phyloP scores from a whole-genome alignment of 441 rosid genomes.

The Aquilaria agallochum region DNA sequence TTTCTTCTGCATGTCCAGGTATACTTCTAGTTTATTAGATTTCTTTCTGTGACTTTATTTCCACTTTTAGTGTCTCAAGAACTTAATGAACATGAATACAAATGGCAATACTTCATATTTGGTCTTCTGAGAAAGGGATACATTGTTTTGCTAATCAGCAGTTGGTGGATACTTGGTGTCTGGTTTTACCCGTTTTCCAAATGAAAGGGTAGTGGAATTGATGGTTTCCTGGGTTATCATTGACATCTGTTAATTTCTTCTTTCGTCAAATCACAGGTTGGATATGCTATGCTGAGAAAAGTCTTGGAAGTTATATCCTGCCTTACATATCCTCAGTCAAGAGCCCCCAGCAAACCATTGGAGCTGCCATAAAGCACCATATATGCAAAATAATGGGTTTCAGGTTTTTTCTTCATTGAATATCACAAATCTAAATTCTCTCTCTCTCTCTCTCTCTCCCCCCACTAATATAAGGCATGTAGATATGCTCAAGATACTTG shows the following conservation, averaged over 20 bases:
- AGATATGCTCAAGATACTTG: conserved; percentile 7
- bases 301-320: conserved; percentile 78
- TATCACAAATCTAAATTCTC: background rate
- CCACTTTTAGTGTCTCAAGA: too few species aligned
- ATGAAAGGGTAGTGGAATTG: too few species aligned
- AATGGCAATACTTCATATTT: too few species aligned
- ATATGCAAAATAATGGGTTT: conserved; percentile 63
- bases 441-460: background rate
- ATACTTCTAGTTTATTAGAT: background rate
- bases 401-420: conserved; percentile 37
- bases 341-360: conserved; percentile 94
- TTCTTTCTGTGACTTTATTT: too few species aligned
- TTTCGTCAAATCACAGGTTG: conserved; percentile 60
- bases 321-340: conserved; percentile 87
- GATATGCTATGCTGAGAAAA: conserved; percentile 97
- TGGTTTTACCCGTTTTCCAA: too few species aligned
- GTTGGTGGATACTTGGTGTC: too few species aligned
- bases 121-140: too few species aligned
- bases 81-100: background rate
- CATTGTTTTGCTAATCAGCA: too few species aligned
- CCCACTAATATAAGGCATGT: background rate
- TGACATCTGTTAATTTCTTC: conserved; percentile 7
- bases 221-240: background rate
- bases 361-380: conserved; percentile 73
- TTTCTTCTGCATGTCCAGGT: conserved; percentile 97